phyloP scores from a whole-genome alignment of 441 rosid species.

The Cnidoscolus chayamansa region DNA sequence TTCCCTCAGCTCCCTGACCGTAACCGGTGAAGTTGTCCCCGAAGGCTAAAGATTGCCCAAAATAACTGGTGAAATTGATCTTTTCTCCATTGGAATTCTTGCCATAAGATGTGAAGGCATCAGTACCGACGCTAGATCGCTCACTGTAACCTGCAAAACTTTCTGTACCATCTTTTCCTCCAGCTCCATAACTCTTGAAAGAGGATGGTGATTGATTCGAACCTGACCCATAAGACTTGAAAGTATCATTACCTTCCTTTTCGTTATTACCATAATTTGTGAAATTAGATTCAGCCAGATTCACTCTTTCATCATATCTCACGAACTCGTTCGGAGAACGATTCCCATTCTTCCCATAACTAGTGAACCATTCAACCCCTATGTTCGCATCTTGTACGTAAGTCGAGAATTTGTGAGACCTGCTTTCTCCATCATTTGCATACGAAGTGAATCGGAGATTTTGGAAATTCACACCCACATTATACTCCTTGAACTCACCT shows the following conservation, averaged over 20 bases:
- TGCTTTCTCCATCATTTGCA: slow-evolving; percentile 47
- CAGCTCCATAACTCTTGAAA: slow-evolving; percentile 58
- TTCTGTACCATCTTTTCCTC: slow-evolving; percentile 50
- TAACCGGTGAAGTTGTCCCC: slow-evolving; percentile 63
- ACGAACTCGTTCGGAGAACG: slow-evolving; percentile 53
- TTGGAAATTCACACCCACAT: slow-evolving; percentile 46
- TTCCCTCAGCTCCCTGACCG: slow-evolving; percentile 43
- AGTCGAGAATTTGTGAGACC: slow-evolving; percentile 41
- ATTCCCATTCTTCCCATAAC: slow-evolving; percentile 65
- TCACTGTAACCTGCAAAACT: slow-evolving; percentile 64
- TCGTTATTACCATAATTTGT: slow-evolving; percentile 57
- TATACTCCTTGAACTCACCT: slow-evolving; percentile 59
- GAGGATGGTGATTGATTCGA: slow-evolving; percentile 51
- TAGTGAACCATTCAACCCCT: slow-evolving; percentile 49
- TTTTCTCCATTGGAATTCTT: slow-evolving; percentile 48
- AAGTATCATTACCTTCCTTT: slow-evolving; percentile 53
- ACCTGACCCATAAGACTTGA: slow-evolving; percentile 57
- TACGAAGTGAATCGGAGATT: slow-evolving; percentile 51
- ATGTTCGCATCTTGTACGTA: slow-evolving; percentile 52
- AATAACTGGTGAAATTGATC: slow-evolving; percentile 54
- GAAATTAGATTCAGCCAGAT: slow-evolving; percentile 66
- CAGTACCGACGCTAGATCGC: slow-evolving; percentile 58
- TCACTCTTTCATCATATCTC: slow-evolving; percentile 46
- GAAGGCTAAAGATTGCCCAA: slow-evolving; percentile 50
- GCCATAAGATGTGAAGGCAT: slow-evolving; percentile 63